Conservation (phyloP, 768 basidiomycete genomes). For the Russula virescens region DNA sequence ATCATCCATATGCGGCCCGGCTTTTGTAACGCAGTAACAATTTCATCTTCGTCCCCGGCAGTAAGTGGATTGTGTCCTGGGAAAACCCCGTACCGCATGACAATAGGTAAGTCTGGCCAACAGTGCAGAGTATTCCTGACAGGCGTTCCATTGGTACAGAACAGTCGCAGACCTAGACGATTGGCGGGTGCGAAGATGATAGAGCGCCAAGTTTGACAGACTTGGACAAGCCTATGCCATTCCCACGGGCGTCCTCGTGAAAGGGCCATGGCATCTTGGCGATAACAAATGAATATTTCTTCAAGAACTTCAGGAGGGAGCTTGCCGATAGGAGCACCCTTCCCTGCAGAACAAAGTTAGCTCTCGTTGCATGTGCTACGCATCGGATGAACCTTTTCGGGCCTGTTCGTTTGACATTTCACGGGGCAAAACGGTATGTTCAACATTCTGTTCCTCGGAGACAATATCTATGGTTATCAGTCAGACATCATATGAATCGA, state of each 20-base stretch:
- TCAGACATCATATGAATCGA: no score
- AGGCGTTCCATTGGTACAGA: conserved; percentile 6
- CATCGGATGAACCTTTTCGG: neutral
- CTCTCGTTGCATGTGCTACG: no score
- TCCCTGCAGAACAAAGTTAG: neutral
- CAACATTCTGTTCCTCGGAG: no score
- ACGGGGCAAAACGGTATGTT: no score
- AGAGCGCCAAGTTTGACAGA: neutral
- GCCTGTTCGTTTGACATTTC: no score
- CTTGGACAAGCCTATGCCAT: conserved; percentile 4
- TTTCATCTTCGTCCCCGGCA: neutral
- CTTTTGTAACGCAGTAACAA: neutral
- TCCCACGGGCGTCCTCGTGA: conserved; percentile 6
- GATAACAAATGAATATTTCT: neutral
- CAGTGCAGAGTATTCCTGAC: neutral
- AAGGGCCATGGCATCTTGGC: neutral
- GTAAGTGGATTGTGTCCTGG: neutral
- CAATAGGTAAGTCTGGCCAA: conserved; percentile 6
- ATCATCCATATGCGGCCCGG: neutral
- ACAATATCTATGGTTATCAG: no score
- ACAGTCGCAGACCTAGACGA: neutral
- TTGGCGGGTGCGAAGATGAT: neutral
- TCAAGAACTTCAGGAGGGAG: neutral
- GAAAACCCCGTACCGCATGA: neutral
- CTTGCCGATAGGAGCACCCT: neutral